Base-by-base conservation (phyloP, 805 yeast genomes). In the Hagleromyces aurorensis region DNA sequence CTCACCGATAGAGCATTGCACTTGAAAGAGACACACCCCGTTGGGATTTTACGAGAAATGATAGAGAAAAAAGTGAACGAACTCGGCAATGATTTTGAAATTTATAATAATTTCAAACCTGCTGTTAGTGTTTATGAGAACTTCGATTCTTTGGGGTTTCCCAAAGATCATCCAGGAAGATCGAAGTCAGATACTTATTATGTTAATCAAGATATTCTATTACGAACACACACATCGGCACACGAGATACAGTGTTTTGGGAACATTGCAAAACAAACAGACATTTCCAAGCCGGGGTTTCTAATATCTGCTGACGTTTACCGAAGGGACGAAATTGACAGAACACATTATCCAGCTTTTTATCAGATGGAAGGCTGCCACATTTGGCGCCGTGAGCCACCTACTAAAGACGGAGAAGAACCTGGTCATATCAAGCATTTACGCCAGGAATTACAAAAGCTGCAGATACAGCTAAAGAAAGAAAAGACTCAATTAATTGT, bases 331-430 rank as follows among this genome's bases (percentile, higher is more conserved):
- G 95, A 89, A 48, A 84, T 91, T 33, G 98, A 91, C 57, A 69
- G 83, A 41, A 86, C 97, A 0, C 98, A 91, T 55, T 91, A 91
- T 52, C 97, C 98, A 1, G 96, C 82, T 1, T 91, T 91, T 60
- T 96, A 91, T 50, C 98, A 91, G 57, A 75, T 91, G 85, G 98
- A 91, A 59, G 98, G 97, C 26, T 96, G 95, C 3, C 64, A 91
- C 36, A 56, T 78, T 2, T 91, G 97, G 97, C 61, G 71, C 6
- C 62, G 78, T 31, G 52, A 57, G 8, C 68, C 64, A 3, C 56
- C 48, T 17, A 48, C 44, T 1, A 25, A 30, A 33, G 52, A 52
- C 6, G 34, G 39, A 10, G 32, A 25, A 3, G 43, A 40, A 15
- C 43, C 46, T 3, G 17, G 30, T 4, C 57, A 75, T 15, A 47